Base-by-base conservation (phyloP, 176 grass and related monocot species). In the Oryza coarctata region DNA sequence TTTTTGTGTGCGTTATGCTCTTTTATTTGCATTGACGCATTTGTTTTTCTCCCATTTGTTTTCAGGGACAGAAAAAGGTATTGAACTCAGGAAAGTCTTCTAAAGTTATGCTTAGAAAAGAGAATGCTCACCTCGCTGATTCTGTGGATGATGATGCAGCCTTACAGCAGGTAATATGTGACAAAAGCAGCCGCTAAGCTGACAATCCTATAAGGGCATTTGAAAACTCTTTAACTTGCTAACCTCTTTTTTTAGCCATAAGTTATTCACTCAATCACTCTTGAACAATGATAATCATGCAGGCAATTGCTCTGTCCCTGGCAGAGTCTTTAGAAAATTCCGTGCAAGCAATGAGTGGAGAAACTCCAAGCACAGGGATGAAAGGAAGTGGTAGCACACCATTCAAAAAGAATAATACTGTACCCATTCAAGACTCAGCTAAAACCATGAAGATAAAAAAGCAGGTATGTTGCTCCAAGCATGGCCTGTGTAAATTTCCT, bases 231-330 rank as follows among this genome's bases (percentile, higher is more conserved):
- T 49, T 55, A n/a, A 60, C 6, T 2, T 25, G n/a, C 14, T 81
- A 63, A 25, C 39, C 7, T 12, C 1, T 22, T 71, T 26, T 26
- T 25, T 52, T 18, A 15, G 31, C 36, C 39, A 0, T 30, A 31
- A 62, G 12, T 12, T 77, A 35, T 77, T 39, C 35, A 44, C 38
- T 13, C 17, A 3, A 15, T 68, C 3, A 76, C 29, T 23, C 63
- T 57, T 40, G 60, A 82, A 61, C 73, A 47, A 70, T 43, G 31
- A 78, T 70, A 31, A 80, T 66, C 76, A 58, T 88, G 43, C 82
- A 98, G 96, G 96, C 96, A 20, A 95, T 95, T 87, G 93, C 88
- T 79, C 87, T 98, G 41, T 95, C 93, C 80, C 31, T 95, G 38
- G 85, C 38, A 66, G 88, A 75, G 65, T 26, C 76, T 81, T 76